Base-by-base conservation (phyloP, 2,329 filamentous ascomycete genomes). In the Cladophialophora carrionii region DNA sequence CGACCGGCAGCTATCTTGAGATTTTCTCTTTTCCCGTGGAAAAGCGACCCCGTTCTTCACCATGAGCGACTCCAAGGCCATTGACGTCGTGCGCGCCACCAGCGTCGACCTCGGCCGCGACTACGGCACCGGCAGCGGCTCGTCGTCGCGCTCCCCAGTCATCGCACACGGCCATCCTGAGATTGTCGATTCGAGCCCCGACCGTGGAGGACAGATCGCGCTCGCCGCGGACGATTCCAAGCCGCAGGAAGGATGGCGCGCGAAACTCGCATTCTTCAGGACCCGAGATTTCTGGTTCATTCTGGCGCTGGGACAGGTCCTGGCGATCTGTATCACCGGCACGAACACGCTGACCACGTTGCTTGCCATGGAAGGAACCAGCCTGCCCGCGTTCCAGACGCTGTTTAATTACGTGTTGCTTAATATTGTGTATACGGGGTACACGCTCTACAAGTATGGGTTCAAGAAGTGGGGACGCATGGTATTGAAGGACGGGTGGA, bases 381-480 rank as follows among this genome's bases (percentile, higher is more conserved):
- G 86, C 67, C 96, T 98, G 71, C 95, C 95, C 7, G 92, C 95
- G 62, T 96, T 98, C 81, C 95, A 99, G 80, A 92, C 91, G 32
- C 86, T 98, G 73, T 96, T 97, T 84, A 96, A 95, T 80, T 99
- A 99, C 79, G 84, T 92, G 51, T 80, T 97, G 57, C 85, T 99
- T 69, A 89, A 89, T 67, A 62, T 91, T 64, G 86, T 97, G 75
- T 99, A 96, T 82, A 90, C 91, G 26, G 83, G 87, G 46, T 87
- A 90, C 73, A 92, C 91, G 14, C 79, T 97, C 37, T 90, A 91
- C 81, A 84, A 85, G 71, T 91, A 96, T 74, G 94, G 95, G 4
- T 83, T 87, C 71, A 87, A 86, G 73, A 86, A 85, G 72, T 96
- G 90, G 84, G 74, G 80, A 54, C 79, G 81, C 56, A 76, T 96